A percentile compares a stretch with the other conserved stretches of the same genome.
These are phyloP conservation scores for Amylostereum areolatum DNA, from an alignment of 1,284 basidiomycete genomes.

Conservation along the genomic window DNA sequence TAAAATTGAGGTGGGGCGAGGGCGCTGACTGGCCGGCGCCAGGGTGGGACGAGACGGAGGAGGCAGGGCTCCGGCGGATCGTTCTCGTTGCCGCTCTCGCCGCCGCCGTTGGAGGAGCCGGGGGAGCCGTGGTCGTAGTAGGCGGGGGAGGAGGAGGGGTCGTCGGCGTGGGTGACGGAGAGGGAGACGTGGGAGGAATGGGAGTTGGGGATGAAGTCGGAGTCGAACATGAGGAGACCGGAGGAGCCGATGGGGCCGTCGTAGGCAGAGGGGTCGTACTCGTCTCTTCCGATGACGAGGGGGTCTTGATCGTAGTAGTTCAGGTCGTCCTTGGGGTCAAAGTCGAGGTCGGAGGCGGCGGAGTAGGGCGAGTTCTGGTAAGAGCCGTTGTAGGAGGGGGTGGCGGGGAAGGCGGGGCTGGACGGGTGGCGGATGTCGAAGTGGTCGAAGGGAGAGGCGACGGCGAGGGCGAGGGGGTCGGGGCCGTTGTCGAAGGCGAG, in stretches of 20 bases:
- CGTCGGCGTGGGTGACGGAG: slow-evolving; percentile 31
- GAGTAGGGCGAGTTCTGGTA: slow-evolving; percentile 67
- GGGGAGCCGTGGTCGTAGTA: slow-evolving; percentile 59
- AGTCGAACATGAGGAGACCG: slow-evolving; percentile 53
- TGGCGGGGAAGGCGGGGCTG: slow-evolving; percentile 35
- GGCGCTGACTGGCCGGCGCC: slow-evolving; percentile 26
- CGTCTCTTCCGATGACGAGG: slow-evolving; percentile 29
- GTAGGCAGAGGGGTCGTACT: slow-evolving; percentile 66
- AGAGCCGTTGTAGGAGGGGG: slow-evolving; percentile 49
- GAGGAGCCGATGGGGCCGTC: slow-evolving; percentile 48
- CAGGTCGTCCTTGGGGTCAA: slow-evolving; percentile 38
- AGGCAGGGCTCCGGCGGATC: slow-evolving; percentile 50
- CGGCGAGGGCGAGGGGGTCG: slow-evolving; percentile 8
- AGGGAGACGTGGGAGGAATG: slow-evolving; percentile 29
- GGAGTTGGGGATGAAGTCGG: slow-evolving; percentile 39
- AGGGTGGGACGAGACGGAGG: slow-evolving; percentile 55
- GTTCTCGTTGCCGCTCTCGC: slow-evolving; percentile 30
- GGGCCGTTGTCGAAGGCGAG: slow-evolving; percentile 2
- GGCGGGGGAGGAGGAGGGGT: slow-evolving; percentile 33
- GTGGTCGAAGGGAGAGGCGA: slow-evolving; percentile 9
- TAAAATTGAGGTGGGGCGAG: slow-evolving; percentile 53
- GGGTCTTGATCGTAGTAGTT: slow-evolving; percentile 34
- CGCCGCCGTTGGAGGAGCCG: slow-evolving; percentile 45
- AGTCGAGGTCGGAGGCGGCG: slow-evolving; percentile 55
- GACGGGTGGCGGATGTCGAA: slow-evolving; percentile 13